Evolutionary conservation across 1,284 basidiomycete genomes (phyloP).

Genomic region (Ganoderma sp.): DNA sequence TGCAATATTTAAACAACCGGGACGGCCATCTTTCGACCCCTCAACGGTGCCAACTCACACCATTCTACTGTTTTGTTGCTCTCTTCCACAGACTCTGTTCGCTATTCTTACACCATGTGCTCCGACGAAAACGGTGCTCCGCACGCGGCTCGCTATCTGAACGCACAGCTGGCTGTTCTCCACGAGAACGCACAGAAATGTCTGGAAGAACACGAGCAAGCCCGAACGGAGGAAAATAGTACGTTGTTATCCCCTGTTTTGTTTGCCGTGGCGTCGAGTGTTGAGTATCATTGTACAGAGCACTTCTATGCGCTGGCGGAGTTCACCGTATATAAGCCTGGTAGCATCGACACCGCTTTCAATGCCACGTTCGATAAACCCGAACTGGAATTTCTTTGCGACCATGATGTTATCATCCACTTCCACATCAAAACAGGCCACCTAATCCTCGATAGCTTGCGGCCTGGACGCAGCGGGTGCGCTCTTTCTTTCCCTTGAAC

Average conservation of each 20-base stretch:
- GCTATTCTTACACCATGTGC: constrained; percentile 35
- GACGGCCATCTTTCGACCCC: neutral
- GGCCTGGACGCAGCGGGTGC: constrained; percentile 8
- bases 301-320: constrained; percentile 29
- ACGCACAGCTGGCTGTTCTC: constrained; percentile 1
- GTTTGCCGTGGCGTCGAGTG: neutral
- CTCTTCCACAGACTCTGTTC: neutral
- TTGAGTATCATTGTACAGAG: constrained; percentile 10
- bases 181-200: constrained; percentile 29
- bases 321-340: constrained; percentile 17
- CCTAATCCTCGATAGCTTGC: constrained; percentile 12
- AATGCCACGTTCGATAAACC: constrained; percentile 34
- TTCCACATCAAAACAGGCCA: constrained; percentile 33
- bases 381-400: constrained; percentile 38
- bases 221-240: constrained; percentile 22
- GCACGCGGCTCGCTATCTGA: constrained; percentile 39
- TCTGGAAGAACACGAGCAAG: constrained; percentile 31
- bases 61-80: neutral
- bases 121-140: constrained; percentile 41
- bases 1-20: neutral
- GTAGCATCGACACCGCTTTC: constrained; percentile 24
- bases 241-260: neutral
- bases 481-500: neutral
- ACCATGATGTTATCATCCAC: constrained; percentile 37
- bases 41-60: constrained; percentile 1